Evolutionary conservation across 2,329 filamentous ascomycete species (phyloP).

Genomic region (Cladosporium phlei): DNA sequence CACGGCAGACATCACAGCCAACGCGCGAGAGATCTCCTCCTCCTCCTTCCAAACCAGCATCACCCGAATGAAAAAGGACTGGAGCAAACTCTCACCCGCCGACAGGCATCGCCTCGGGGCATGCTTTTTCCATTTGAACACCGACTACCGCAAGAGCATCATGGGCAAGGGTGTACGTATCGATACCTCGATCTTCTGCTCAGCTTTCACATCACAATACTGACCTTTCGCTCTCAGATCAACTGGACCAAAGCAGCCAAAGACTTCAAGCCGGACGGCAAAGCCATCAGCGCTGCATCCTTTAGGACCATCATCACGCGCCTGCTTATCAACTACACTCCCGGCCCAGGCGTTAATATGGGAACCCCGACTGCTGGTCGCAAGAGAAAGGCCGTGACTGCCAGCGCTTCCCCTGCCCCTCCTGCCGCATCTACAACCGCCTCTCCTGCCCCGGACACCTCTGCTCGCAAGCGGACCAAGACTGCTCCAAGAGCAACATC

Average conservation of each 20-base stretch:
- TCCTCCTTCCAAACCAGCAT: conserved; percentile 1
- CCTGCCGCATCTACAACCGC: background rate
- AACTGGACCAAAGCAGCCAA: background rate
- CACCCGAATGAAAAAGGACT: background rate
- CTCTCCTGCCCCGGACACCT: no score
- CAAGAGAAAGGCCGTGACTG: background rate
- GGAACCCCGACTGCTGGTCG: background rate
- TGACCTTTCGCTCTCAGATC: background rate
- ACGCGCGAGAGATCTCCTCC: background rate
- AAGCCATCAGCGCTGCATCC: background rate
- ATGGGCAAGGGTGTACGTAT: background rate
- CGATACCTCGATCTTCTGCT: background rate
- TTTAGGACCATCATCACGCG: conserved; percentile 1
- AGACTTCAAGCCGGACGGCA: background rate
- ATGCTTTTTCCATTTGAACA: background rate
- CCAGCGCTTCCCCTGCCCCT: background rate
- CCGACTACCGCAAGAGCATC: background rate
- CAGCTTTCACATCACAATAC: background rate
- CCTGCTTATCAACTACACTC: no score
- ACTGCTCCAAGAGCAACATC: no score
- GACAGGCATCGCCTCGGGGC: conserved; percentile 1
- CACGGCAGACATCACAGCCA: background rate
- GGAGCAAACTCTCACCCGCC: background rate
- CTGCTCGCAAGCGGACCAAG: no score
- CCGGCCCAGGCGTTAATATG: no score